Conservation (phyloP, 2,329 filamentous ascomycete genomes). For the Sordariomycetes sp. region DNA sequence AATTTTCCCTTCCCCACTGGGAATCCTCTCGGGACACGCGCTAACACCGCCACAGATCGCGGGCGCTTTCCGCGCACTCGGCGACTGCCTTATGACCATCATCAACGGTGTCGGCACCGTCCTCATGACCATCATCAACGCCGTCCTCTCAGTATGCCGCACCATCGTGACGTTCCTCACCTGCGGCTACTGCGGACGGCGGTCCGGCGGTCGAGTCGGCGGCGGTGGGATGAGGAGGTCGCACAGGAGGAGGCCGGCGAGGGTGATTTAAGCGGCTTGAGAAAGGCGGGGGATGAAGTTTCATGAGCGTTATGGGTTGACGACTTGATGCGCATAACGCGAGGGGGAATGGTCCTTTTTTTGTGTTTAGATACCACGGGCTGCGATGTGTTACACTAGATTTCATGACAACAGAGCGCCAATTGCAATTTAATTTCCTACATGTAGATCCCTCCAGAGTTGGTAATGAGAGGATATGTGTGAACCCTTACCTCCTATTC, state of each 20-base stretch:
- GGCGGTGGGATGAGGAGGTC: not conserved
- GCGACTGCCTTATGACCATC: not conserved
- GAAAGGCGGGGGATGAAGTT: not conserved
- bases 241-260: not conserved
- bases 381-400: not conserved
- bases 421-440: not conserved
- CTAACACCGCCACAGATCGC: not conserved
- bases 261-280: not conserved
- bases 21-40: not conserved
- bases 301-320: not conserved
- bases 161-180: not conserved
- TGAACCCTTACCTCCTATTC: not conserved
- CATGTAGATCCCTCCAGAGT: not conserved
- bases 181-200: not conserved
- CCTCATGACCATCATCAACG: not conserved
- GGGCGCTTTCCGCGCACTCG: not conserved
- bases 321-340: not conserved
- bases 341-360: not conserved
- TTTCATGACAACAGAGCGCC: not conserved
- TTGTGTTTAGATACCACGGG: not conserved
- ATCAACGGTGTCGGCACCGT: not conserved
- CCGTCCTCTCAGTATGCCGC: not conserved
- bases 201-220: not conserved
- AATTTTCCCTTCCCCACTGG: not conserved
- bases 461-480: not conserved